Evolutionary conservation across 2,329 filamentous ascomycete species (phyloP), one percentile per base, ranked within the genome.

Genomic region (Dryadomyces sulphureus): DNA sequence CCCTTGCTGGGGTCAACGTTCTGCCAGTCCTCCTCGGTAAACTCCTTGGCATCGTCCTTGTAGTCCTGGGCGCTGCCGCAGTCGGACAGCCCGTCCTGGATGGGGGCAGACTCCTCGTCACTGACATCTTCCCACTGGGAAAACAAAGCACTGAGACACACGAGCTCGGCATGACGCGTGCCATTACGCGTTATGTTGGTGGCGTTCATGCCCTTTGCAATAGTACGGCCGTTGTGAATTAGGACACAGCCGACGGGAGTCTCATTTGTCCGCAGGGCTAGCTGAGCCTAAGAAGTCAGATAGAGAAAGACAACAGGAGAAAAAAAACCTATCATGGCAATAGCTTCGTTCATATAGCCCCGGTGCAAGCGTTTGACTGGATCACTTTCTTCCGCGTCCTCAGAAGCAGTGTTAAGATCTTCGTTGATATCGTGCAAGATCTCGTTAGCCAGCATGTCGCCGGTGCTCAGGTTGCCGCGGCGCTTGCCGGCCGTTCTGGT

Each of bases 201-300:
- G 52, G 93, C 92, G 57, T 98, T 98, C 84, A 95, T 95, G 51
- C 92, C 92, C 52, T 75, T 76, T 38, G 86, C 89, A 53, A 98
- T 88, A 52, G 95, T 73, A 54, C 77, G 71, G 53, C 79, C 81
- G 24, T 85, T 65, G 59, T 88, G 75, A 20, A 96, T 89, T 45
- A 98, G 79, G 27, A 98, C 88, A 62, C 92, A 98, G 42, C 92
- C 93, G 19, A 98, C 92, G 1, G 92, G 92, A 1, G 93, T 96
- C 66, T 98, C 92, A 55, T 94, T 89, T 50, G 77, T 84, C 54
- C 69, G 68, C 42, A 98, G 76, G 20, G 93, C 92, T 53, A 87
- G 75, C 57, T 90, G 81, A 48, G 88, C 92, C 86, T 94, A 25
- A 14, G 2, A 42, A 5, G 43, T 45, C 27, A 4, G n/a, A 20